Base-by-base conservation (phyloP, 2,329 filamentous ascomycete genomes). In the Diaporthe ilicicola region DNA sequence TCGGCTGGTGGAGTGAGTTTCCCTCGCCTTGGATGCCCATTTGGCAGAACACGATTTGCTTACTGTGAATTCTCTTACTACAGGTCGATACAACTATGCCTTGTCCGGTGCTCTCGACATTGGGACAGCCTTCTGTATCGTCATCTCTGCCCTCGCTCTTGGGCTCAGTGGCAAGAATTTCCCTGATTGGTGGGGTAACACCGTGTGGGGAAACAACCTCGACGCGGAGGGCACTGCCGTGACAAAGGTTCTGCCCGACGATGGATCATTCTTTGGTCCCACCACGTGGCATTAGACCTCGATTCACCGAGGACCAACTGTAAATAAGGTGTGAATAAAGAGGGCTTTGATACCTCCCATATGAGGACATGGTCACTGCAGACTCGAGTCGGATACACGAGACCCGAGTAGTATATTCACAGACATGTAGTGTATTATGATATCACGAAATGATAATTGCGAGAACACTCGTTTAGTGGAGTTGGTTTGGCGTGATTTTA, bases 21-120 rank as follows among this genome's bases (percentile, higher is more conserved):
- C 15, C 55, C 48, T 13, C n/a, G 12, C 39, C 17, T n/a, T 39
- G 17, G 5, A 10, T 8, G 13, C 24, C 24, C 7, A 1, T 1
- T 1, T 22, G 4, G 7, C 15, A 24, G 6, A 9, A 8, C 3
- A 22, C 32, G 4, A 9, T 34, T 53, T 15, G 34, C 55, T 69
- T 55, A 69, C 67, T 39, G 72, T 62, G 22, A 1, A 39, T n/a
- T 39, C 3, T 7, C 1, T n/a, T n/a, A 15, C 37, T n/a, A 12
- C 65, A 79, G 77, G 84, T 77, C 82, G 83, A 65, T 90, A 89
- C 81, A 91, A 90, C 79, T 90, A 90, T 70, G 82, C 89, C 67
- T 80, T 88, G 0, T 89, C 88, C 12, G 88, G 88, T 0, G 88
- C 86, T 2, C 81, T 90, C 50, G 88, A 90, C 65, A 85, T 87